Evolutionary conservation across 2,329 filamentous ascomycete genomes (phyloP), one percentile per base, ranked within the genome.

Genomic region (Cercospora sp.): DNA sequence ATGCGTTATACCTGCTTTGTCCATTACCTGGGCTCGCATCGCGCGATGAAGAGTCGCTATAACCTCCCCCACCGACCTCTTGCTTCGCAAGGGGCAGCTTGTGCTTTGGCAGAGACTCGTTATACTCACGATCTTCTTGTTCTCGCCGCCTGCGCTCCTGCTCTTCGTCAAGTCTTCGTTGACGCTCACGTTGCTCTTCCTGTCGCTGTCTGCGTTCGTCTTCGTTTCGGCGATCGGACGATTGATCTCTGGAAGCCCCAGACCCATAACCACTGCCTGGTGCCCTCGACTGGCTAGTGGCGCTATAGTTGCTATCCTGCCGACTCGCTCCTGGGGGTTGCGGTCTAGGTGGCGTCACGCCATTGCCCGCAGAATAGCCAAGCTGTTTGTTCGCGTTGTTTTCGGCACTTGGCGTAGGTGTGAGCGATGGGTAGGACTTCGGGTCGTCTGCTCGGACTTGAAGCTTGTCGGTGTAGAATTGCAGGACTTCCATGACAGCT

Each of bases 21-120:
- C 84, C 79, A 33, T 82, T 77, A 20, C 83, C 79, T 23, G 80
- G 80, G 64, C 80, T 82, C n/a, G 78, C 70, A 68, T 83, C 83
- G 67, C 81, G 75, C 36, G 36, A 42, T 45, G 78, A 70, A 20
- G 70, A 55, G 73, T 84, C 84, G 55, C 84, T 81, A 69, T 85
- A 83, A 45, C 87, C 85, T 69, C 88, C 91, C 33, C 90, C 89
- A 66, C 92, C 92, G 73, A 98, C 82, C 79, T 98, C 95, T 80
- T 97, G 94, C 79, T 98, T 92, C 33, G 94, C 93, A 72, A 95
- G 76, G 2, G 92, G 92, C 10, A 89, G 82, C 77, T 92, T 92
- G 70, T 86, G 89, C 83, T 96, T 91, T 33, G 93, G 94, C 68
- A 97, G 82, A 26, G 92, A 93, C 39, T 92, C 91, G 79, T 98